Percentiles rank a stretch among this genome's conserved stretches.
These are phyloP conservation scores for Rauvolfia tetraphylla DNA, from an alignment of 257 asterid genomes.

Conservation along the genomic window DNA sequence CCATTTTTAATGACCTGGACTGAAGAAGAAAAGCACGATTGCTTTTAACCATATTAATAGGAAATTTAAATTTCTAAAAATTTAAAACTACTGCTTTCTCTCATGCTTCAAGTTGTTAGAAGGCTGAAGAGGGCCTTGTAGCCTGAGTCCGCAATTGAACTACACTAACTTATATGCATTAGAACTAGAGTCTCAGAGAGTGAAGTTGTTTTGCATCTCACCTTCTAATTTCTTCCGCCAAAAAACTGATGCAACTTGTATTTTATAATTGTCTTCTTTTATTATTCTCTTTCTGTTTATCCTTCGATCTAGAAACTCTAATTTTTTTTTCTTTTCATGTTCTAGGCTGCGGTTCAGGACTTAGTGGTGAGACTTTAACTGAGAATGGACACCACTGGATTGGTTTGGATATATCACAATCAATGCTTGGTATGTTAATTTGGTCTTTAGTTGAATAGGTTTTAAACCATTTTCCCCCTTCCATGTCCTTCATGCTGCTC, in stretches of 20 bases:
- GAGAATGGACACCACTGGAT: conserved; percentile 93
- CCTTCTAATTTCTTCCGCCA: background rate
- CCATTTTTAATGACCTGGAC: background rate
- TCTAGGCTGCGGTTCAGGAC: conserved; percentile 96
- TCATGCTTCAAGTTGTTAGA: background rate
- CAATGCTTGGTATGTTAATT: conserved; percentile 66
- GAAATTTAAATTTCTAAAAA: background rate
- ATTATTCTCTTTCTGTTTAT: background rate
- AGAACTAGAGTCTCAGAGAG: background rate
- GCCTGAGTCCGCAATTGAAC: background rate
- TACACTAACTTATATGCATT: background rate
- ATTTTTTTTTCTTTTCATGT: conserved; percentile 11
- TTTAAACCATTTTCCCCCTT: conserved; percentile 9
- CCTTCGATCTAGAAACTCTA: background rate
- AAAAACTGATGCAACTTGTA: background rate
- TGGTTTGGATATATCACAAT: conserved; percentile 85
- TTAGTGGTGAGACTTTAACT: conserved; percentile 88
- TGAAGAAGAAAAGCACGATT: background rate
- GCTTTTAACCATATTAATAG: background rate
- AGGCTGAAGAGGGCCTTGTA: background rate
- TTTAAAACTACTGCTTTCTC: background rate
- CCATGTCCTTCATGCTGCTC: conserved; percentile 5
- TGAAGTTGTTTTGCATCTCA: background rate
- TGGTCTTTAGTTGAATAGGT: background rate
- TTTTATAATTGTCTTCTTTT: background rate